Base-by-base conservation (phyloP, 495 filamentous ascomycete genomes). In the Neurospora sp. region DNA sequence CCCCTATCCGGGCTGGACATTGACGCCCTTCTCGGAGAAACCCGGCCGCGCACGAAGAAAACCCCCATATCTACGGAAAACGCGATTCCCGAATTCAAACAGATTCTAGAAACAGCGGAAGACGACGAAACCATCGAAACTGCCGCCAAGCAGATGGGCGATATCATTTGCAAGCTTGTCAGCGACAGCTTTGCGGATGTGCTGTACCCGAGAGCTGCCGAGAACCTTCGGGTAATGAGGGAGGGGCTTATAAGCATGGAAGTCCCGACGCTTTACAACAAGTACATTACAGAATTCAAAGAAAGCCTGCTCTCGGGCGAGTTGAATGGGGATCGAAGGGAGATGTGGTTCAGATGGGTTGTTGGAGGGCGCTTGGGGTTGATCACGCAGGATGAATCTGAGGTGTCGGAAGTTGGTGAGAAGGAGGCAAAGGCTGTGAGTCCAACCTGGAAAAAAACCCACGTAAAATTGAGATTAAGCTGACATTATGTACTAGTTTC, bases 1-100 rank as follows among this genome's bases (percentile, higher is more conserved):
- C 96, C 96, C 0, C 90, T 97, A 39, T 99, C 96, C 0, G 95
- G 94, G 21, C 90, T 99, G 21, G 91, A 99, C 76, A 88, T 97
- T 71, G 91, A 93, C 73, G 87, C 88, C 2, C 90, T 97, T 21
- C 90, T 97, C 34, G 85, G 86, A 62, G 83, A 79, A 83, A 89
- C 76, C 71, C 73, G 73, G 40, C 54, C 42, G n/a, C 71, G 34
- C 8, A 28, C 71, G 13, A 81, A 79, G 69, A 80, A 81, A 48
- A 81, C 83, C 45, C 91, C 88, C 72, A 94, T 99, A 71, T 91
- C 91, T 4, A 77, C 88, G 0, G 84, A 90, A 34, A 98, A 99
- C 76, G 89, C 94, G 5, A 92, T 99, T 66, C 94, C 96, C 0
- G 92, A 94, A 71, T 98, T 98, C 88, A 96, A 94, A 77, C 93